phyloP scores from a whole-genome alignment of 805 yeast genomes.

The Starmerella floricola region DNA sequence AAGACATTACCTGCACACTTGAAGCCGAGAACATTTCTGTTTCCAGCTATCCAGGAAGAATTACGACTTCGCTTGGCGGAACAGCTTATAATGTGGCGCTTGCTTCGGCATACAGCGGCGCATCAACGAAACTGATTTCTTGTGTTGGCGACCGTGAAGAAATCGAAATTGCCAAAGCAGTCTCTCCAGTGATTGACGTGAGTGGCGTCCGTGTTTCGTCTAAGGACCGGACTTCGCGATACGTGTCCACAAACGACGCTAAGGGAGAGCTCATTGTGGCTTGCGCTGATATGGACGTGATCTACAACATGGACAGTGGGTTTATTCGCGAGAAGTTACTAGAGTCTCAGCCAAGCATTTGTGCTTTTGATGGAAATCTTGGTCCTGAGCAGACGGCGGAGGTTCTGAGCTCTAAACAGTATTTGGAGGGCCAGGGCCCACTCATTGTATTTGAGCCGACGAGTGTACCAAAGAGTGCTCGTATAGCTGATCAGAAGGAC shows the following conservation, averaged over 20 bases:
- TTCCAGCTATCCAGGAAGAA: constrained; percentile 62
- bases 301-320: constrained; percentile 38
- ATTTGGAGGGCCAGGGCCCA: constrained; percentile 11
- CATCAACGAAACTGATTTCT: constrained; percentile 18
- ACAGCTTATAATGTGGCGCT: constrained; percentile 69
- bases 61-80: constrained; percentile 57
- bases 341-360: constrained; percentile 32
- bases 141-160: constrained; percentile 24
- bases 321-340: constrained; percentile 36
- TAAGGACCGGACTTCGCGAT: constrained; percentile 48
- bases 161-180: constrained; percentile 18
- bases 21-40: constrained; percentile 26
- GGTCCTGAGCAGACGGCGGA: constrained; percentile 34
- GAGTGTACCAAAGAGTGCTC: constrained; percentile 48
- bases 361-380: constrained; percentile 35
- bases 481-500: constrained; percentile 31
- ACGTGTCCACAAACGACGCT: constrained; percentile 51
- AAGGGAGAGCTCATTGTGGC: constrained; percentile 60
- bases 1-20: constrained; percentile 54
- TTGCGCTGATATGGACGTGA: constrained; percentile 71
- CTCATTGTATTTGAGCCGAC: constrained; percentile 60
- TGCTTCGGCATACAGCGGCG: constrained; percentile 39
- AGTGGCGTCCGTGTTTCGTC: constrained; percentile 33
- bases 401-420: constrained; percentile 24
- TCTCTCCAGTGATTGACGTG: constrained; percentile 23